phyloP scores from a whole-genome alignment of 2,329 filamentous ascomycete species.

The Aspergillus sclerotialis region DNA sequence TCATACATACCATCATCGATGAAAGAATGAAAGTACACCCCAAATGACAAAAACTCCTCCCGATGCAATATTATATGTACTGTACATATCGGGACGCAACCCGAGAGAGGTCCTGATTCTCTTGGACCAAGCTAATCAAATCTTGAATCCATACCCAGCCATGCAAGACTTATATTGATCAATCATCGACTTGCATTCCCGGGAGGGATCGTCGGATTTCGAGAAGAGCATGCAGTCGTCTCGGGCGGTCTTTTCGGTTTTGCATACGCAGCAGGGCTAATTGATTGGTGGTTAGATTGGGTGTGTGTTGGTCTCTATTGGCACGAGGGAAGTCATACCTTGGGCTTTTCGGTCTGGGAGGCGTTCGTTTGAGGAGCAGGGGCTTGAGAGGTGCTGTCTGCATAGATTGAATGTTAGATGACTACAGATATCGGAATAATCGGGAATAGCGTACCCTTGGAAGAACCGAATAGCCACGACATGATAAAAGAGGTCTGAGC shows the following conservation, averaged over 20 bases:
- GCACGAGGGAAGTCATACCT: conserved; percentile 19
- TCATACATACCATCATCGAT: no score
- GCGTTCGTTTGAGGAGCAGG: conserved; percentile 13
- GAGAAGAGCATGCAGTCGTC: conserved; percentile 99
- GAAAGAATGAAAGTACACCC: no score
- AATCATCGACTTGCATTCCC: conserved; percentile 77
- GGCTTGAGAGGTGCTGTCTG: conserved; percentile 10
- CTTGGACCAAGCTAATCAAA: conserved; percentile 24
- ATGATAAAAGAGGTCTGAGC: no score
- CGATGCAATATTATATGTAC: not conserved
- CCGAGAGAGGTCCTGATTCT: no score
- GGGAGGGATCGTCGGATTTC: conserved; percentile 65
- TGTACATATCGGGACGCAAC: no score
- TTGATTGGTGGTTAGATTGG: conserved; percentile 3
- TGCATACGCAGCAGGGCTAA: conserved; percentile 96
- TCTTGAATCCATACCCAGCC: conserved; percentile 83
- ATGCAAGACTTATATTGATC: conserved; percentile 86
- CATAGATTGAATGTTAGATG: no score
- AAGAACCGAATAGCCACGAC: conserved; percentile 32
- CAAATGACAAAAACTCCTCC: not conserved
- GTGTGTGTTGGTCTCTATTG: not conserved
- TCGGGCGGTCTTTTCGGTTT: conserved; percentile 81
- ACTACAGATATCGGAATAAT: no score
- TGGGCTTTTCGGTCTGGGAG: conserved; percentile 29
- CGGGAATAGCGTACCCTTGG: no score